Evolutionary conservation across 495 filamentous ascomycete genomes (phyloP), one percentile per base, ranked within the genome.

Genomic region (Amphirosellinia nigrospora): DNA sequence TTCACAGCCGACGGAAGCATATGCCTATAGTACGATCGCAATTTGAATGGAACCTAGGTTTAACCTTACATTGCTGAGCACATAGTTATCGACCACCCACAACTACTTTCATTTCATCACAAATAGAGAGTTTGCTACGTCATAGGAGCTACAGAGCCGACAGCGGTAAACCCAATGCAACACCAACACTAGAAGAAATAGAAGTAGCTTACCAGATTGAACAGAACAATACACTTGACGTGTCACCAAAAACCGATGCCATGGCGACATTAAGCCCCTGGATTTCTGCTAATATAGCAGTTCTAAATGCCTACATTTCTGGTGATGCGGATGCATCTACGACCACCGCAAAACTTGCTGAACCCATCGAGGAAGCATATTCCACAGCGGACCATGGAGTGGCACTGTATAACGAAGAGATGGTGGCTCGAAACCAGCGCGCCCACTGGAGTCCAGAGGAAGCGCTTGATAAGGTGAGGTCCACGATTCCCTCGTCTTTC

Each of bases 291-390:
- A 21, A 46, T 46, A 21, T 46, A 21, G 43, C 43, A 46, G n/a
- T 46, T 46, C 2, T 46, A n/a, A 21, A 46, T 46, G 43, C 15
- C 43, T 46, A 46, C 43, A 7, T 46, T 46, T 19, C 43, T 46
- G 43, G 43, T n/a, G 43, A 46, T n/a, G 43, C n/a, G 43, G 43
- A 46, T 46, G 43, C 43, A n/a, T n/a, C 43, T 21, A 46, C 43
- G 43, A 46, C 43, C 19, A n/a, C 43, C 43, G 43, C 43, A 9
- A 67, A 30, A 11, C 39, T 72, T 6, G 65, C 65, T 8, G 13
- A 15, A 9, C 70, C 70, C 3, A 69, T 72, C 48, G 65, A 72
- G 16, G 45, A 32, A 32, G 16, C 48, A 39, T 72, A 43, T 50
- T 64, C 70, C n/a, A 64, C 34, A 11, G 70, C 58, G 1, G 65